Conservation (phyloP, 23 red algal genomes). For the Gracilaria caudata region DNA sequence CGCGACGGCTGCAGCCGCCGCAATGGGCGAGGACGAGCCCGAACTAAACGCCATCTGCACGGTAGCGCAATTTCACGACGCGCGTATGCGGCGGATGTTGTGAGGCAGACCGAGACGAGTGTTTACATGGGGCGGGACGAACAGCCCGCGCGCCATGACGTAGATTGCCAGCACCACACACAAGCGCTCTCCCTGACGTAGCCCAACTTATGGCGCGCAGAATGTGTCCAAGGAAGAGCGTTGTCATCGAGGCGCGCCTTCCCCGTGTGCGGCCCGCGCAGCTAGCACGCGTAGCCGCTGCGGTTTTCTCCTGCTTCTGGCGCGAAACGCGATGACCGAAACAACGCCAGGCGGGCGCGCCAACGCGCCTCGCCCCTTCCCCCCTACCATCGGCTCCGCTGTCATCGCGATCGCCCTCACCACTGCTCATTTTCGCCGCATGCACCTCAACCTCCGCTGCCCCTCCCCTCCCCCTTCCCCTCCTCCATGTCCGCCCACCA, state of each 20-base stretch:
- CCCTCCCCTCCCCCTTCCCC: not conserved
- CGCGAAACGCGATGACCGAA: not conserved
- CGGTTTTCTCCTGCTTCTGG: not conserved
- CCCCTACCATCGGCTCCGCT: not conserved
- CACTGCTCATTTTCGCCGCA: too few relatives aligned
- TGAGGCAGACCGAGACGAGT: not conserved
- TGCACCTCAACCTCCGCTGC: too few relatives aligned
- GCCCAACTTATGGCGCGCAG: not conserved
- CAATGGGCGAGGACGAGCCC: not conserved
- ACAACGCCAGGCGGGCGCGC: not conserved
- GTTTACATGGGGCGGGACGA: not conserved
- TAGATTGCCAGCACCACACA: not conserved
- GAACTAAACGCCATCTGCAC: conserved; percentile 9
- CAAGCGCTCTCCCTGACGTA: not conserved
- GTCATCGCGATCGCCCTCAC: not conserved
- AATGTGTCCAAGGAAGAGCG: not conserved
- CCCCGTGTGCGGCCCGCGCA: not conserved
- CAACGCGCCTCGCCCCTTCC: not conserved
- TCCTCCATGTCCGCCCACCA: not conserved
- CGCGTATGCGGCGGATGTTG: not conserved
- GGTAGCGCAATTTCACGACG: not conserved
- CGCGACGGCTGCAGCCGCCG: not conserved
- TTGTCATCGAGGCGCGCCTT: not conserved
- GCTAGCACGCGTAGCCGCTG: not conserved
- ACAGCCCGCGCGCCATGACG: not conserved